Base-by-base conservation (phyloP, 164 flowering plant genomes). In the Sedum album region DNA sequence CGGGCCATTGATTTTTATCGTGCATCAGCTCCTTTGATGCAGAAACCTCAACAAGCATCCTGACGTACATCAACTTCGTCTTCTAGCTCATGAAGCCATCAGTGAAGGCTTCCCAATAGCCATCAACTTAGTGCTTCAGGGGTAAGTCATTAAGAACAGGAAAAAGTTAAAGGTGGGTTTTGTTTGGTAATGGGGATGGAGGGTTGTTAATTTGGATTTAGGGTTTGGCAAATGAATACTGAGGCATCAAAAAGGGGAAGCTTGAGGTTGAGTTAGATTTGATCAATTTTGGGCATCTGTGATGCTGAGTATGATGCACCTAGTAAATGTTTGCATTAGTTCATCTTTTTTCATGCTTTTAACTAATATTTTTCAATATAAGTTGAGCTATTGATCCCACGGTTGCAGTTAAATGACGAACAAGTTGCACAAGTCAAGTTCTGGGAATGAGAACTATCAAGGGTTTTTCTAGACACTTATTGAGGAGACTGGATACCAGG, bases 371-470 rank as follows among this genome's bases (percentile, higher is more conserved):
- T 7, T 28, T 28, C 41, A 25, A 18, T 61, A 18, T 82, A 94
- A 97, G 99, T 91, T 20, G 99, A 94, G 80, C 96, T 94, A 71
- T 76, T 91, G 73, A 91, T 94, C 66, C 99, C 99, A 64, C 95
- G 90, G 79, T 78, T 94, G 80, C 90, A 82, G 71, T 94, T 89
- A 82, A 88, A 91, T 76, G 99, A n/a, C 69, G 96, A 94, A 65
- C 96, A 94, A 83, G 99, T 97, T 67, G 99, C 99, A 31, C 99
- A 94, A 83, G 83, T 68, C 74, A 96, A 90, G 84, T 90, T 94
- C 11, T 94, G 99, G 99, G n/a, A n/a, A n/a, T n/a, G n/a, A n/a
- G 92, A 87, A 66, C 79, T 91, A 42, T 90, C 99, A 33, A 87
- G 91, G 76, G 46, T 87, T 65, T 94, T 87, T 79, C 62, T 94